Base-by-base conservation (phyloP, 129 eudicot species). In the Flaveria robusta region DNA sequence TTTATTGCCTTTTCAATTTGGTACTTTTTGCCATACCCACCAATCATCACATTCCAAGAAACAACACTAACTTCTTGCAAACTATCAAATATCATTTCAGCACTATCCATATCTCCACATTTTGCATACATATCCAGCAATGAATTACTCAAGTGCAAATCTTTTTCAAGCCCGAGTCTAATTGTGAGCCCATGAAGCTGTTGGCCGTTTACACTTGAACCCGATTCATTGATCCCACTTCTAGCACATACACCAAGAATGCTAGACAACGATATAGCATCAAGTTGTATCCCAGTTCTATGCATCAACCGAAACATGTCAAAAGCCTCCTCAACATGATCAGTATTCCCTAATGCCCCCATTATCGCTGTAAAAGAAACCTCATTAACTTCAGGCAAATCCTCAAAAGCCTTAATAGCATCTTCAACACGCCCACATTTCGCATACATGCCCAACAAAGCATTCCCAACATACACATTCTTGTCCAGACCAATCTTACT, bases 41-140 rank as follows among this genome's bases (percentile, higher is more conserved):
- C 85, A 18, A 93, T 90, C 96, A 93, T 93, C 15, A 93, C 83
- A 67, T 93, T 93, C 96, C 95, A 93, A 1, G 96, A 93, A 71
- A 93, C 91, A 76, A 77, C 81, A 79, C 86, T 90, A 52, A 71
- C 68, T 76, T 85, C 81, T 19, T 72, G 75, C 74, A 88, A 62
- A 45, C 56, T 79, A 49, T 72, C 22, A 66, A 93, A 90, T 9
- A 93, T 39, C 18, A 66, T 84, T 76, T 90, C 92, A 9, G 95
- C 92, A 83, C 80, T 83, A 7, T 75, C 75, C 92, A 93, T 90
- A 76, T 83, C 86, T 13, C 91, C 90, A 31, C 62, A 66, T 83
- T 90, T 93, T n/a, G 92, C 90, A 78, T 93, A 90, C 92, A 90
- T 81, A 67, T 93, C 92, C 49, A 93, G 84, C 83, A 93, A 80